Evolutionary conservation across 2,329 filamentous ascomycete genomes (phyloP).

Genomic region (Alternaria longipes): DNA sequence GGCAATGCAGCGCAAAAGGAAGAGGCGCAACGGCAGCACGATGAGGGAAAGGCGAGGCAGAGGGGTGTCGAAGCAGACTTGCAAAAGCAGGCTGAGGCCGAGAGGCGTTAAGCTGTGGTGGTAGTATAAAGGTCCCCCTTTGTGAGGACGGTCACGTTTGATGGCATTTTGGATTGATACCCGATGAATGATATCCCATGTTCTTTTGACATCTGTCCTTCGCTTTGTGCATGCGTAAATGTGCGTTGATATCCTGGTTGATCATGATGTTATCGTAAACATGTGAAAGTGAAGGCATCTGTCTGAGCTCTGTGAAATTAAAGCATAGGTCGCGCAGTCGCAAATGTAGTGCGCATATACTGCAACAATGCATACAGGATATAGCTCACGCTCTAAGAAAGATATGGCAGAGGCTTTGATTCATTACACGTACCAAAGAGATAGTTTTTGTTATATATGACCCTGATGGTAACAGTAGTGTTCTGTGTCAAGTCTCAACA

Average conservation of each 20-base stretch:
- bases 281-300: too few species aligned
- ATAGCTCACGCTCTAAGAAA: too few species aligned
- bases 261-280: background rate
- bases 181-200: constrained; percentile 7
- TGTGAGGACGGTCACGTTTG: background rate
- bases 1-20: constrained; percentile 73
- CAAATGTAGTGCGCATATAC: too few species aligned
- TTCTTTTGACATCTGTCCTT: background rate
- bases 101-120: background rate
- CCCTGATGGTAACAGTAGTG: too few species aligned
- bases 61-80: constrained; percentile 84
- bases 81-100: constrained; percentile 67
- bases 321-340: background rate
- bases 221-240: background rate
- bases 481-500: too few species aligned
- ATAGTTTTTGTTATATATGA: too few species aligned
- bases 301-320: background rate
- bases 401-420: too few species aligned
- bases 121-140: too few species aligned
- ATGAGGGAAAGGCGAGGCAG: constrained; percentile 84
- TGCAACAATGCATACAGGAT: too few species aligned
- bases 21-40: constrained; percentile 75
- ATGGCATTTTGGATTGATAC: constrained; percentile 1
- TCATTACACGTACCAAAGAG: too few species aligned
- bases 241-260: background rate